Evolutionary conservation across 306 rosid genomes (phyloP).

Genomic region (Hippophae gyantsensis): DNA sequence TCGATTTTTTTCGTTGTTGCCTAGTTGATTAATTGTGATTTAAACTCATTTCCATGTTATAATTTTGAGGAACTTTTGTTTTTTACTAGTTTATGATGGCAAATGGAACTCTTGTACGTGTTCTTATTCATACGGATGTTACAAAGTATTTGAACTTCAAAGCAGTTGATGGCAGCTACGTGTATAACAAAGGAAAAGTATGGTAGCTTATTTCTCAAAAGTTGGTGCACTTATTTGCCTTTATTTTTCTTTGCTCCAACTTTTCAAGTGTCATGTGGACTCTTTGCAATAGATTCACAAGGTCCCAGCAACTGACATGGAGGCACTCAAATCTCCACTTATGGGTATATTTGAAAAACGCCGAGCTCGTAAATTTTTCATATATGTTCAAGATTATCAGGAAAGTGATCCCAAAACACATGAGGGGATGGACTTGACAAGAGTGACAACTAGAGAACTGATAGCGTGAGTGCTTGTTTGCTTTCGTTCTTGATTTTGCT

Average conservation of each 20-base stretch:
- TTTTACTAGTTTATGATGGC: constrained; percentile 87
- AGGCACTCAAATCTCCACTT: constrained; percentile 87
- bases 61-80: background rate
- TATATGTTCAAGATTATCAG: constrained; percentile 68
- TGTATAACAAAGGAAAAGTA: constrained; percentile 78
- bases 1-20: background rate
- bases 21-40: background rate
- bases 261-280: constrained; percentile 13
- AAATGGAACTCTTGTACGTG: constrained; percentile 87
- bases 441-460: constrained; percentile 72
- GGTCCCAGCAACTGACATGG: constrained; percentile 89
- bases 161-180: constrained; percentile 76
- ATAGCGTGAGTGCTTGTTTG: constrained; percentile 51
- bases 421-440: constrained; percentile 78
- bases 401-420: constrained; percentile 85
- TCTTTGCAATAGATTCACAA: constrained; percentile 62
- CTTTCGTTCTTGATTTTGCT: constrained; percentile 1
- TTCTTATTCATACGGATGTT: constrained; percentile 89
- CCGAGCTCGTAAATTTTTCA: constrained; percentile 87
- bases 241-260: background rate
- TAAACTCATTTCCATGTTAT: background rate
- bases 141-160: constrained; percentile 90
- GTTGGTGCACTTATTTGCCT: background rate
- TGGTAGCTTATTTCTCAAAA: background rate
- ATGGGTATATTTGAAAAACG: constrained; percentile 97